Conservation (phyloP, 2,329 filamentous ascomycete genomes). For the Leptographium procerum region DNA sequence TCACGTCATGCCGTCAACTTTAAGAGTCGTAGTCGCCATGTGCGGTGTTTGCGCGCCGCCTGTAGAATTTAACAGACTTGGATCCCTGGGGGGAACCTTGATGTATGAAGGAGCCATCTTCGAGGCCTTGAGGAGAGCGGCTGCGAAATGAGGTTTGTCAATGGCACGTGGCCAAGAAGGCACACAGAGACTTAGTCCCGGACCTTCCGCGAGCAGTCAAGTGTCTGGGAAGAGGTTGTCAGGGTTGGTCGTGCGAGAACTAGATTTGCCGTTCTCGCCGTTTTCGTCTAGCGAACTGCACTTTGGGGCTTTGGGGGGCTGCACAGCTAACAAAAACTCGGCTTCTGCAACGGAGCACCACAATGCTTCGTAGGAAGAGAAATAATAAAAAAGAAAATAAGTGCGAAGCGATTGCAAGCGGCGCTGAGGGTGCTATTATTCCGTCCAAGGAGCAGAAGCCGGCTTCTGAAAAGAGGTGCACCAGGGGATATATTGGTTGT, state of each 20-base stretch:
- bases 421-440: not conserved
- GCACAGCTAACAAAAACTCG: no score
- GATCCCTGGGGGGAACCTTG: slow-evolving; percentile 32
- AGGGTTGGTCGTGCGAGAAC: no score
- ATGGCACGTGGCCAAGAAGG: not conserved
- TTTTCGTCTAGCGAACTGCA: no score
- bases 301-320: no score
- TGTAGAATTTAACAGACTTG: slow-evolving; percentile 17
- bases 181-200: not conserved
- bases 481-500: not conserved
- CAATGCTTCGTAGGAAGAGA: not conserved
- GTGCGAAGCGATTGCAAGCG: not conserved
- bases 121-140: not conserved
- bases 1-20: slow-evolving; percentile 78
- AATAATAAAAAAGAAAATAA: not conserved
- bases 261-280: no score
- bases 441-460: not conserved
- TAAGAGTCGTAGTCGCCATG: slow-evolving; percentile 83
- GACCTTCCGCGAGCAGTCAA: not conserved
- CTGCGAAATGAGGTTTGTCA: not conserved
- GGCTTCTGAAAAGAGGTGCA: not conserved
- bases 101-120: slow-evolving; percentile 41
- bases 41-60: slow-evolving; percentile 37
- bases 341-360: no score
- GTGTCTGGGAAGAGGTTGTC: no score